phyloP scores from a whole-genome alignment of 169 alveolate genomes.

The Neospora caninum region DNA sequence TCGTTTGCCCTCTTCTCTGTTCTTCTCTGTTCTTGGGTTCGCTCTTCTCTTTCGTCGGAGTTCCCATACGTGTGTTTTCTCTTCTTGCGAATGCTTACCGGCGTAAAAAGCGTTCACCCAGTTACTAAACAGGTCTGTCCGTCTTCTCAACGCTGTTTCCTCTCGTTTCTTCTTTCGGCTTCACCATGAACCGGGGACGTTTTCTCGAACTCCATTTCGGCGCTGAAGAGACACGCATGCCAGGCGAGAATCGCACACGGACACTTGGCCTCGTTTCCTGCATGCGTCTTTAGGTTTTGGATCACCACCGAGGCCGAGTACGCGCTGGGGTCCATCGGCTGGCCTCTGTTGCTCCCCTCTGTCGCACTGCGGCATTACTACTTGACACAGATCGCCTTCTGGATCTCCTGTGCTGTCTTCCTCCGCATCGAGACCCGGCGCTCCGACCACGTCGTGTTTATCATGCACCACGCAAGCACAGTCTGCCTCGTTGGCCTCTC shows the following conservation, averaged over 20 bases:
- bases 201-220: background rate
- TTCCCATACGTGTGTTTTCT: background rate
- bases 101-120: no score
- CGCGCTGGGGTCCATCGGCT: conserved; percentile 40
- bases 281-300: conserved; percentile 25
- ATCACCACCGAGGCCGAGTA: conserved; percentile 47
- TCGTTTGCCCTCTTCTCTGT: background rate
- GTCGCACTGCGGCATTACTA: conserved; percentile 37
- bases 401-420: conserved; percentile 58
- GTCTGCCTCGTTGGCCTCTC: conserved; percentile 46
- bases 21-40: background rate
- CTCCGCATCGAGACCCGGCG: conserved; percentile 59
- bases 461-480: conserved; percentile 69
- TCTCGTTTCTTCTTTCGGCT: background rate
- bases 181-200: background rate
- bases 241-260: no score
- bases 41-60: background rate
- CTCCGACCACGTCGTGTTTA: conserved; percentile 46
- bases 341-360: conserved; percentile 50
- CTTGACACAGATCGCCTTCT: conserved; percentile 59
- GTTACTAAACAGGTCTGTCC: background rate
- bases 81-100: background rate
- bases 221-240: background rate
- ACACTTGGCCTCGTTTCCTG: background rate
- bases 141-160: background rate